Evolutionary conservation across 129 eudicot species (phyloP).

Genomic region (Calendula officinalis): DNA sequence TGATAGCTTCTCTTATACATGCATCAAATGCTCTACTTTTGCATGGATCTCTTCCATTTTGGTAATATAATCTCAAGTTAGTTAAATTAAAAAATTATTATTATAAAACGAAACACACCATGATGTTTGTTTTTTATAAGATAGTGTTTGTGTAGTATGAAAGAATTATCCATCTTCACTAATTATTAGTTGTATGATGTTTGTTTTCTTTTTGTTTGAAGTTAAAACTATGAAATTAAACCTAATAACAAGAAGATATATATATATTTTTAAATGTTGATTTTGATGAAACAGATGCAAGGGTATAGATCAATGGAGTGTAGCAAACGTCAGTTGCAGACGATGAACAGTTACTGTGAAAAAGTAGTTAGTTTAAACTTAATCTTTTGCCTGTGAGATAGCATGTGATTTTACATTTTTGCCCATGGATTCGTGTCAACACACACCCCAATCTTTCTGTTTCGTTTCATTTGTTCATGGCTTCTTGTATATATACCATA

Average conservation of each 20-base stretch:
- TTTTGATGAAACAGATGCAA: constrained; percentile 3
- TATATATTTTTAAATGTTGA: background rate
- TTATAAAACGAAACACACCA: too few species aligned
- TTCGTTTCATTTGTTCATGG: background rate
- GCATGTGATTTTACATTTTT: background rate
- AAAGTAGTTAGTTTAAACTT: background rate
- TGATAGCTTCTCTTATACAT: constrained; percentile 25
- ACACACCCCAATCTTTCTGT: background rate
- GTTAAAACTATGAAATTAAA: background rate
- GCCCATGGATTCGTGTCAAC: background rate
- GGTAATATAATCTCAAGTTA: background rate
- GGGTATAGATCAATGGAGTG: background rate
- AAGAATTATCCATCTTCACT: background rate
- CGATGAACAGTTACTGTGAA: background rate
- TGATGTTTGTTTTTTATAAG: too few species aligned
- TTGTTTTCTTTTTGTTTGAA: background rate
- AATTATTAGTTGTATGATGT: background rate
- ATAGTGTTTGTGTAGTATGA: too few species aligned
- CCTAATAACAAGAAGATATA: background rate
- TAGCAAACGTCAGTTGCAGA: background rate
- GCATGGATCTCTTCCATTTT: background rate
- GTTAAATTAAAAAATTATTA: background rate
- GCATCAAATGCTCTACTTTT: background rate
- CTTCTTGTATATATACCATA: background rate
- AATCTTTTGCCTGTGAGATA: background rate